Percentiles rank a stretch among this genome's conserved stretches.
phyloP scores from a whole-genome alignment of 169 alveolate genomes.

The Eimeria mitis region DNA sequence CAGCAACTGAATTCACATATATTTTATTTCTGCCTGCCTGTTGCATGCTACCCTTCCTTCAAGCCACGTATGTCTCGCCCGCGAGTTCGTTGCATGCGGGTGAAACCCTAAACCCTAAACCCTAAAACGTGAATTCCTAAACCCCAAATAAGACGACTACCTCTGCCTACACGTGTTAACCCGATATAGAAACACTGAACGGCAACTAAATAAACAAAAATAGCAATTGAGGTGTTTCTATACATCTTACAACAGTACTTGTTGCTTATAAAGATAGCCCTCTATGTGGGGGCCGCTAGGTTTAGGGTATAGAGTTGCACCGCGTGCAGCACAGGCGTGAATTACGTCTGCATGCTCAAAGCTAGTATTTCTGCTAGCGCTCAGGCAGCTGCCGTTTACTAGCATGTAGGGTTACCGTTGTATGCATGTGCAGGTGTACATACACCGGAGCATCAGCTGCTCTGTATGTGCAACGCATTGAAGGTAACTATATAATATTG shows the following conservation, averaged over 20 bases:
- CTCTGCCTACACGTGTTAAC: not conserved
- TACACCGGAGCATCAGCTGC: too few relatives aligned
- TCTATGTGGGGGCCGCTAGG: too few relatives aligned
- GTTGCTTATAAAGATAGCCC: too few relatives aligned
- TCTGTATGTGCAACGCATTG: too few relatives aligned
- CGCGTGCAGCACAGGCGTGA: not conserved
- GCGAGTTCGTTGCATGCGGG: not conserved
- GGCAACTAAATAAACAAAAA: not conserved
- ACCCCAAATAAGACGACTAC: not conserved
- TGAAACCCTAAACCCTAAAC: not conserved
- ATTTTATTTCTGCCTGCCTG: too few relatives aligned
- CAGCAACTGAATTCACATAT: not conserved
- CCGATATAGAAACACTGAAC: not conserved
- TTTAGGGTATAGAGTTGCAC: too few relatives aligned
- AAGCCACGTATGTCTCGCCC: not conserved
- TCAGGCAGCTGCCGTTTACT: not conserved
- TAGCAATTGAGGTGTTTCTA: not conserved
- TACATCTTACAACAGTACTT: too few relatives aligned
- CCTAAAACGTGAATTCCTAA: too few relatives aligned
- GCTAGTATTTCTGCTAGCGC: not conserved
- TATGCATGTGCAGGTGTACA: too few relatives aligned
- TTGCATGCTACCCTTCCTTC: not conserved
- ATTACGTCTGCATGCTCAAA: not conserved
- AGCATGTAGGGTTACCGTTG: too few relatives aligned
- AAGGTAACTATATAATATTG: too few relatives aligned